Evolutionary conservation across 768 basidiomycete species (phyloP), one percentile per base, ranked within the genome.

Genomic region (Mycena indigotica): DNA sequence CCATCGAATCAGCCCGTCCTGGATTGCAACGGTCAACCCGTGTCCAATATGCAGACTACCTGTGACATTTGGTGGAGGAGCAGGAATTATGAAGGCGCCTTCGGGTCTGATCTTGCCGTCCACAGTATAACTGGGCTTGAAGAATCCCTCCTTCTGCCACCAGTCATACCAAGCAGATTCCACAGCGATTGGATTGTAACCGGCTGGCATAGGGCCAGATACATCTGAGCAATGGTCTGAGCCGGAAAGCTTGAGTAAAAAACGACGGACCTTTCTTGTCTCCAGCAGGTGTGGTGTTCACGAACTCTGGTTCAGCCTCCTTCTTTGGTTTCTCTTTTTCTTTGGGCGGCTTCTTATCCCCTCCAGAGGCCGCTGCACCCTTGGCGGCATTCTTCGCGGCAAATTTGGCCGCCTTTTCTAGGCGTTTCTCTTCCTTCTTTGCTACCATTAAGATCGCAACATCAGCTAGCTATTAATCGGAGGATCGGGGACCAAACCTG

Each of bases 161-260:
- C 97, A 98, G 66, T 96, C 93, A 66, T 98, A 98, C 93, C 97
- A 98, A 2, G 93, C 88, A 0, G 95, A 80, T 69, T 98, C 96
- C 57, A 98, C 90, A 29, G 91, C 91, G 62, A 91, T 88, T 6
- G 97, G 96, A 71, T 98, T 95, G 75, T 98, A 99, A 3, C 91
- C 92, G n/a, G 83, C 79, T 1, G 91, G 83, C 91, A 99, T 96
- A 3, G 93, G 87, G 58, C 86, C 79, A 2, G 90, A 82, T 55
- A 97, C 77, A 74, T 98, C 96, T 96, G 59, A 23, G 51, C 13
- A 13, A 29, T 38, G 16, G 16, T 17, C 29, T 53, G 23, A 17
- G 25, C 39, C 25, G 5, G 4, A n/a, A 10, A 44, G 17, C 21
- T 40, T 41, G 48, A 44, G 26, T 21, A 52, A 25, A 38, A 53